Conservation (phyloP, 768 basidiomycete genomes). For the Bullera alba region DNA sequence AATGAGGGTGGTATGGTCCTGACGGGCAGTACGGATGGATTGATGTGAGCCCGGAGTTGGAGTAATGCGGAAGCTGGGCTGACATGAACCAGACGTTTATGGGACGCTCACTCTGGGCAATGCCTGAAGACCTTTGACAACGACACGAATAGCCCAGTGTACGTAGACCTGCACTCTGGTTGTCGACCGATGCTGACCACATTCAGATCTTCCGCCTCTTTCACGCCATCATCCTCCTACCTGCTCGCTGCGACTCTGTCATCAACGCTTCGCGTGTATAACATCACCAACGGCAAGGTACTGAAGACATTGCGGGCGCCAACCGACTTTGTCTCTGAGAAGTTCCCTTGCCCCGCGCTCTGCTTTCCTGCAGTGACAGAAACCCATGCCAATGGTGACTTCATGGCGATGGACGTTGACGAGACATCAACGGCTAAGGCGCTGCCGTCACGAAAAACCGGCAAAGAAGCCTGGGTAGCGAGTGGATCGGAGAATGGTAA, state of each 20-base stretch:
- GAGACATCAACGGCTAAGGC: neutral
- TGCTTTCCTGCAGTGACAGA: constrained; percentile 12
- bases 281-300: constrained; percentile 80
- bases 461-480: constrained; percentile 55
- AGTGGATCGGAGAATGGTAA: constrained; percentile 87
- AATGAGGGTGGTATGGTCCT: constrained; percentile 90
- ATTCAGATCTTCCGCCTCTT: constrained; percentile 72
- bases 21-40: constrained; percentile 91
- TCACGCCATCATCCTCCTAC: constrained; percentile 86
- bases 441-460: neutral
- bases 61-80: neutral
- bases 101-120: constrained; percentile 96
- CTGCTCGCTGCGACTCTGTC: constrained; percentile 88
- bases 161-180: constrained; percentile 49
- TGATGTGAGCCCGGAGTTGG: constrained; percentile 68
- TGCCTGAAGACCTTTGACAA: constrained; percentile 95
- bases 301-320: constrained; percentile 81
- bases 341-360: constrained; percentile 63
- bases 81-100: constrained; percentile 66
- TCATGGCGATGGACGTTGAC: neutral
- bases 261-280: constrained; percentile 89
- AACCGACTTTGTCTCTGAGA: constrained; percentile 62
- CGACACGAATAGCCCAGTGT: constrained; percentile 84
- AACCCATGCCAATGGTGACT: neutral
- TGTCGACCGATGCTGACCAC: neutral